Percentiles rank a stretch among this genome's conserved stretches.
These are phyloP conservation scores for Curvularia hawaiiensis DNA, from an alignment of 2,329 filamentous ascomycete species.

Conservation along the genomic window DNA sequence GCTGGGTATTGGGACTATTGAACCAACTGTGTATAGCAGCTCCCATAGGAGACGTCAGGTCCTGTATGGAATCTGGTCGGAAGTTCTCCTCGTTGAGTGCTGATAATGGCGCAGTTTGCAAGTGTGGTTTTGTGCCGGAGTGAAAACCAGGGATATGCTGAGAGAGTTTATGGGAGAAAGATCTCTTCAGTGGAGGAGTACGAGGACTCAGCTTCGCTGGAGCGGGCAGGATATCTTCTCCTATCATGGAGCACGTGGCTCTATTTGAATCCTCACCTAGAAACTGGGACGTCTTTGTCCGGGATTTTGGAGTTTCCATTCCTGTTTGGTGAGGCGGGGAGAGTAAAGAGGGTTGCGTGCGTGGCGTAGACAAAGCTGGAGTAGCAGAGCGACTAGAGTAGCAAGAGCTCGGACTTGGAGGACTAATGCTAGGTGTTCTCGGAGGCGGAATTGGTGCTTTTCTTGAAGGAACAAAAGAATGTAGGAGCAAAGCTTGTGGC, in stretches of 20 bases:
- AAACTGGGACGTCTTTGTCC: background rate
- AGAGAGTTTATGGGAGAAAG: background rate
- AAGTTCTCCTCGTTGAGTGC: background rate
- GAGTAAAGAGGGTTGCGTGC: conserved; percentile 10
- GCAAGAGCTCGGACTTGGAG: conserved; percentile 9
- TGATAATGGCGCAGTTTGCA: conserved; percentile 9
- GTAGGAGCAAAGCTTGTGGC: conserved; percentile 30
- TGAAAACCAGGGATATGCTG: conserved; percentile 7
- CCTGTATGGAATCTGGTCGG: conserved; percentile 11
- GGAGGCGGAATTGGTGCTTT: conserved; percentile 24
- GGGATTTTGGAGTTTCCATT: conserved; percentile 1
- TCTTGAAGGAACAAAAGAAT: conserved; percentile 15
- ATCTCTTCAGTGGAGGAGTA: background rate
- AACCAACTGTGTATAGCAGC: conserved; percentile 23
- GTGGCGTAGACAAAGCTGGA: conserved; percentile 11
- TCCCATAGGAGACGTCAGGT: conserved; percentile 21
- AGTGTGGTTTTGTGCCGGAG: conserved; percentile 9
- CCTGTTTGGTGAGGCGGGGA: conserved; percentile 11
- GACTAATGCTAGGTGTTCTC: conserved; percentile 17
- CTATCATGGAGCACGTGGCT: background rate
- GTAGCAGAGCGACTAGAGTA: conserved; percentile 14
- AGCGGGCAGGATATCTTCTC: background rate
- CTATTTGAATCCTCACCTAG: background rate
- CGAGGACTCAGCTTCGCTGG: background rate
- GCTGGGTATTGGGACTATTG: conserved; percentile 4